Percentiles rank a stretch among this genome's conserved stretches.
Conservation (phyloP, 1,284 basidiomycete genomes). For the Cutaneotrichosporon sp. region DNA sequence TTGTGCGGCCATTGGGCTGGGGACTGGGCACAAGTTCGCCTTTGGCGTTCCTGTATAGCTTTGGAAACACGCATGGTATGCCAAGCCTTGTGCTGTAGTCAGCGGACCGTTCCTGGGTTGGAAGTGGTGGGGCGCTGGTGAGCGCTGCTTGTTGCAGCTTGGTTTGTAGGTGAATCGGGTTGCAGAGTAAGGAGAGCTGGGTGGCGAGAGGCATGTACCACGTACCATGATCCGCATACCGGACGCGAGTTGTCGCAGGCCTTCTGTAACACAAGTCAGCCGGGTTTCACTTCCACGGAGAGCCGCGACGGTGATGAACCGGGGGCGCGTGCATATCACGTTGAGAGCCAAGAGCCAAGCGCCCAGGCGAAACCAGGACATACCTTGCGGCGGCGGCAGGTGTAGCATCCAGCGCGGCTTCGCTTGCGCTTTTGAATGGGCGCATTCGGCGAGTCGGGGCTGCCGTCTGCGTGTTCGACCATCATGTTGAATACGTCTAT, state of each 20-base stretch:
- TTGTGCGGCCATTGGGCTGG: constrained; percentile 31
- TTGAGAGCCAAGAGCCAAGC: constrained; percentile 12
- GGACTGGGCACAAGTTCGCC: constrained; percentile 31
- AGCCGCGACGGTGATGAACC: neutral
- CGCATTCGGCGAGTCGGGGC: constrained; percentile 10
- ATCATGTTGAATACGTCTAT: neutral
- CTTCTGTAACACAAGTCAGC: constrained; percentile 22
- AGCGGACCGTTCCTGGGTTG: neutral
- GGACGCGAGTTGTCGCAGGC: constrained; percentile 27
- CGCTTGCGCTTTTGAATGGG: constrained; percentile 23
- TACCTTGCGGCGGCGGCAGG: constrained; percentile 29
- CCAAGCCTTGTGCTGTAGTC: constrained; percentile 23
- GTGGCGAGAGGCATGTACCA: neutral
- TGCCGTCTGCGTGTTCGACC: constrained; percentile 10
- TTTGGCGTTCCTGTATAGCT: constrained; percentile 27
- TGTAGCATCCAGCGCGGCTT: constrained; percentile 28
- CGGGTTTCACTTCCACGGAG: neutral
- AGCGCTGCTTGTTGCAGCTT: neutral
- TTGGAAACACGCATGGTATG: constrained; percentile 31
- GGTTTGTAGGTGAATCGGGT: no score
- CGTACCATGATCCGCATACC: constrained; percentile 28
- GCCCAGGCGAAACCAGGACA: neutral
- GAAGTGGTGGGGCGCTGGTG: neutral
- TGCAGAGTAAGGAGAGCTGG: neutral
- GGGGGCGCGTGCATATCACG: neutral